Evolutionary conservation across 2,329 filamentous ascomycete species (phyloP).

Genomic region (Trichophyton equinum): DNA sequence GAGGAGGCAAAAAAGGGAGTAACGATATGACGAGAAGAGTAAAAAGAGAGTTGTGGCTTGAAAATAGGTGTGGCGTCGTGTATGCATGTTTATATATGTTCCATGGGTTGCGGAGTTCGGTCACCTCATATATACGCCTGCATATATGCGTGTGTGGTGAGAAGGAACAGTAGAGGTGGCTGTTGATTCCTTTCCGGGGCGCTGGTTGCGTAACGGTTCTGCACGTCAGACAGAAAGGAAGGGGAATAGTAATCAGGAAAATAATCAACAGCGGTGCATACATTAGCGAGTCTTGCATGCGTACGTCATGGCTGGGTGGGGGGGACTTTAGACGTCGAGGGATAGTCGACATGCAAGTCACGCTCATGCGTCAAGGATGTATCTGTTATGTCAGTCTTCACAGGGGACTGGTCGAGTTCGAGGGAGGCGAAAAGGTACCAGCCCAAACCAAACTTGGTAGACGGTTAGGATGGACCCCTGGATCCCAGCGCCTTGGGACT

Average conservation of each 20-base stretch:
- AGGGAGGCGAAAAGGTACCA: not conserved
- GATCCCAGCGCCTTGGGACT: not conserved
- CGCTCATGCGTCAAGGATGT: too few species aligned
- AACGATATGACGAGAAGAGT: not conserved
- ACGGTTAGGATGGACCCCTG: not conserved
- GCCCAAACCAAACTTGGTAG: not conserved
- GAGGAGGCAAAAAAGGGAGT: not conserved
- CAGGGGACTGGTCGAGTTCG: not conserved
- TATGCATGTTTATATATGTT: not conserved
- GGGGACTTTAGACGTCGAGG: not conserved
- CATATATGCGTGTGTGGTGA: not conserved
- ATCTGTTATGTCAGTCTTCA: not conserved
- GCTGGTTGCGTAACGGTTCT: not conserved
- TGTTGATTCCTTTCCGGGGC: not conserved
- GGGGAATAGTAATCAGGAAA: not conserved
- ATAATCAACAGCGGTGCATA: not conserved
- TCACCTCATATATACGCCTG: not conserved
- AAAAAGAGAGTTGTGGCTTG: not conserved
- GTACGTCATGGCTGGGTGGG: not conserved
- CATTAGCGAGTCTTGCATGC: not conserved
- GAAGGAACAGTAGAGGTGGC: not conserved
- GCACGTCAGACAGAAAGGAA: not conserved
- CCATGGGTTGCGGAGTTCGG: not conserved
- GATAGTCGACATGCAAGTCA: not conserved
- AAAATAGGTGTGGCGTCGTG: not conserved